These are phyloP conservation scores for Rhodomyrtus psidioides DNA, from an alignment of 441 rosid species.

Conservation along the genomic window DNA sequence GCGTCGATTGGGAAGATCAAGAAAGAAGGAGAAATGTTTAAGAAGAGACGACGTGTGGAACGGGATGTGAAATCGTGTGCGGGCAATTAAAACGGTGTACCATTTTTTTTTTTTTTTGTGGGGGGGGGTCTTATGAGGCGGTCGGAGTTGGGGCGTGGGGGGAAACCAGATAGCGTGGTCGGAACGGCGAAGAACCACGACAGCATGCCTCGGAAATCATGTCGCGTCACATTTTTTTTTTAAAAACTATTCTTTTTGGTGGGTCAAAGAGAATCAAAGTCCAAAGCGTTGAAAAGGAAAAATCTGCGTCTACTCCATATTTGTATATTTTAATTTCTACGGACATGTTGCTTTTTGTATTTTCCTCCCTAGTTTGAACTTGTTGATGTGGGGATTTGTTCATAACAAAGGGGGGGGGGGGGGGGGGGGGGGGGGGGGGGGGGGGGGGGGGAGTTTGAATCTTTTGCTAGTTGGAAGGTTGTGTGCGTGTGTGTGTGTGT, in stretches of 20 bases:
- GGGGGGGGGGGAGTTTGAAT: slow-evolving; percentile 17
- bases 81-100: background rate
- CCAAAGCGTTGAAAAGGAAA: slow-evolving; percentile 22
- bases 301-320: background rate
- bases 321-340: background rate
- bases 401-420: background rate
- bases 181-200: slow-evolving; percentile 36
- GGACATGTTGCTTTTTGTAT: background rate
- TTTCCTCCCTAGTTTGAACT: slow-evolving; percentile 10
- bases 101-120: no score
- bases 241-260: background rate
- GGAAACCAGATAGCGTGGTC: slow-evolving; percentile 55
- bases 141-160: background rate
- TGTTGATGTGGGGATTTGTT: slow-evolving; percentile 2
- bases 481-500: background rate
- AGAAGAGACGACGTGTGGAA: slow-evolving; percentile 40
- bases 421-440: background rate
- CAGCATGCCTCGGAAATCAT: slow-evolving; percentile 28
- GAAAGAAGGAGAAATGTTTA: background rate
- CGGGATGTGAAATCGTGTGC: slow-evolving; percentile 56
- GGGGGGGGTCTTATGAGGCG: slow-evolving; percentile 3
- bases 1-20: background rate
- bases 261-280: slow-evolving; percentile 11
- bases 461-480: background rate
- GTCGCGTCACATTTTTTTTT: background rate